Evolutionary conservation across 2,329 filamentous ascomycete genomes (phyloP), one percentile per base, ranked within the genome.

Genomic region (Alternaria dauci): DNA sequence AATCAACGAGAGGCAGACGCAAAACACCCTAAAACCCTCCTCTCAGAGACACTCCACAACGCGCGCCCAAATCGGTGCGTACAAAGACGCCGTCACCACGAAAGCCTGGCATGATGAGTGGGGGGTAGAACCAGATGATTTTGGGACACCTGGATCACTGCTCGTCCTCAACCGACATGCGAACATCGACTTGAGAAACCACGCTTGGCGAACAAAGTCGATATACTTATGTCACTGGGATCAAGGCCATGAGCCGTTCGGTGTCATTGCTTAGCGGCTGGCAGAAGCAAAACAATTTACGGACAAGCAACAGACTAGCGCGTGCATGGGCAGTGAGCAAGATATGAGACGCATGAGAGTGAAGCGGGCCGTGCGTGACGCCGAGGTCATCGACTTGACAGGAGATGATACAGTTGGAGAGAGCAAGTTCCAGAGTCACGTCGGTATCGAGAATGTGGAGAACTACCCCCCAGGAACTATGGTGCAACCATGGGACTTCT

Each of bases 101-200:
- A 59, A 43, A 20, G 39, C 18, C 18, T 62, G 59, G 59, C 39
- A 46, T 26, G 23, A 51, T 8, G 62, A 64, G 39, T 64, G 62
- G 62, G 32, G 59, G 11, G 38, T 28, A 16, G 42, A 46, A 14
- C 48, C 62, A 4, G 43, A 43, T 12, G 14, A 30, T n/a, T 52
- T 61, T 16, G 52, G 52, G 5, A 43, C 55, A 7, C 51, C 20
- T 16, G 25, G 25, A 3, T 55, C 59, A 8, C 36, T 62, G 16
- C 34, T 11, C 9, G 26, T 62, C 16, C 59, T 64, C 41, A 55
- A 30, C 8, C 25, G 58, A 39, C 55, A 55, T 8, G 52, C 48
- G 11, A 34, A 46, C 5, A 53, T 64, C 36, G 44, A 64, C 26
- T 30, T 59, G 14, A 20, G 16, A 36, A 59, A 28, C 4, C 62